Evolutionary conservation across 1,284 basidiomycete genomes (phyloP).

Genomic region (Cystobasidium slooffiae): DNA sequence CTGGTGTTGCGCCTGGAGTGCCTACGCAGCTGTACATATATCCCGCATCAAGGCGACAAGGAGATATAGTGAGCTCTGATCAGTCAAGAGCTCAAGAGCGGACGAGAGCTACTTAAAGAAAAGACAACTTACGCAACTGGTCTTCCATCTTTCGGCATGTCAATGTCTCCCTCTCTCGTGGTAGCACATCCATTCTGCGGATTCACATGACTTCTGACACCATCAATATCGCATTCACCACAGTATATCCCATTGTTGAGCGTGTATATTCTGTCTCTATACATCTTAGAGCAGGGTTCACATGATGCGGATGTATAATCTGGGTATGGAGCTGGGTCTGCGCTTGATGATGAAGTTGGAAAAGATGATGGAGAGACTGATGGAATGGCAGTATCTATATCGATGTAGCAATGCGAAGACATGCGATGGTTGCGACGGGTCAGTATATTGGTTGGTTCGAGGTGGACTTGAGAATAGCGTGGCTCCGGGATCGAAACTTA

Average conservation of each 20-base stretch:
- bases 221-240: conserved; percentile 3
- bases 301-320: background rate
- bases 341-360: too few species aligned
- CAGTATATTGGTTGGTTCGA: too few species aligned
- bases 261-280: background rate
- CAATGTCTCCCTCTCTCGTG: background rate
- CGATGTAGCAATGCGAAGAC: too few species aligned
- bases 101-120: background rate
- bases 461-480: too few species aligned
- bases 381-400: too few species aligned
- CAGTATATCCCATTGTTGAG: conserved; percentile 1
- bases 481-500: too few species aligned
- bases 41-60: background rate
- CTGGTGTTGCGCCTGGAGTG: conserved; percentile 6
- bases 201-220: background rate
- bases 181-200: background rate
- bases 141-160: background rate
- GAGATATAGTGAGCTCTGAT: background rate
- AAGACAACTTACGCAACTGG: conserved; percentile 18
- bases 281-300: background rate
- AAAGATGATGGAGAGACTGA: too few species aligned
- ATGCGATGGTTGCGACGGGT: too few species aligned
- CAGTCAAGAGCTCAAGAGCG: background rate
- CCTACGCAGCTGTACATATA: background rate
- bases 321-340: background rate